phyloP scores from a whole-genome alignment of 139 green algal species.

The Chlorella vulgaris region DNA sequence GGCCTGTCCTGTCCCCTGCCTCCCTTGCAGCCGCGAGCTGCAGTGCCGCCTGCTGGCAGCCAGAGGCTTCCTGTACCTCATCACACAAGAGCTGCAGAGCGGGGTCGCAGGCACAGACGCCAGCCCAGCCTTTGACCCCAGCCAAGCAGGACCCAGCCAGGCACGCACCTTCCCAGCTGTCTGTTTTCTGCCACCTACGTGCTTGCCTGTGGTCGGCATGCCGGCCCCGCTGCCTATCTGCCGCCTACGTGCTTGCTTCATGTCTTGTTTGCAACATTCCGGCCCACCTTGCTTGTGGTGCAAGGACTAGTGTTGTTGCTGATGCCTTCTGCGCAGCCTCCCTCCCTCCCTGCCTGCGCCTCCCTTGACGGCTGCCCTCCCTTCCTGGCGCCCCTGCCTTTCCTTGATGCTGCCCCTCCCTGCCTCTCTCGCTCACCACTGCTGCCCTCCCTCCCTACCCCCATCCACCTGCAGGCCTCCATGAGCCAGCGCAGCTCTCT shows the following conservation, averaged over 20 bases:
- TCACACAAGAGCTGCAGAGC: conserved; percentile 30
- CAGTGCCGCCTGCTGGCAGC: conserved; percentile 37
- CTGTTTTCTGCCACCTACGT: neutral
- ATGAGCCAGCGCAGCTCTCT: conserved; percentile 39
- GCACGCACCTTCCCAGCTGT: neutral
- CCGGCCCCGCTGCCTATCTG: too few relatives aligned
- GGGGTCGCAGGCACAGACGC: neutral
- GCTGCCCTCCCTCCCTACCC: neutral
- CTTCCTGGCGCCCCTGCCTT: neutral
- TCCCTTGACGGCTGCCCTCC: too few relatives aligned
- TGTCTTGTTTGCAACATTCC: too few relatives aligned
- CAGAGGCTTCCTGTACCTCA: conserved; percentile 46
- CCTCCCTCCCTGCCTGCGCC: too few relatives aligned
- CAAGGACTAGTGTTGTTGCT: too few relatives aligned
- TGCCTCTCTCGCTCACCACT: neutral
- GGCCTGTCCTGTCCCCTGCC: too few relatives aligned
- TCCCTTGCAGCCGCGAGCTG: conserved; percentile 37
- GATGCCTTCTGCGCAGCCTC: too few relatives aligned
- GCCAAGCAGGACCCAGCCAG: conserved; percentile 12
- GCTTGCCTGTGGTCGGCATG: neutral
- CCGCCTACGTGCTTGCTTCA: too few relatives aligned
- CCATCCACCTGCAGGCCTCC: conserved; percentile 5
- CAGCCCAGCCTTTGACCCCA: neutral
- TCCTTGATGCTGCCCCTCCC: neutral
- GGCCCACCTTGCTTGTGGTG: too few relatives aligned